Percentiles rank a stretch among this genome's conserved stretches.
Evolutionary conservation across 2,329 filamentous ascomycete species (phyloP).

Genomic region (Lecanicillium sp.): DNA sequence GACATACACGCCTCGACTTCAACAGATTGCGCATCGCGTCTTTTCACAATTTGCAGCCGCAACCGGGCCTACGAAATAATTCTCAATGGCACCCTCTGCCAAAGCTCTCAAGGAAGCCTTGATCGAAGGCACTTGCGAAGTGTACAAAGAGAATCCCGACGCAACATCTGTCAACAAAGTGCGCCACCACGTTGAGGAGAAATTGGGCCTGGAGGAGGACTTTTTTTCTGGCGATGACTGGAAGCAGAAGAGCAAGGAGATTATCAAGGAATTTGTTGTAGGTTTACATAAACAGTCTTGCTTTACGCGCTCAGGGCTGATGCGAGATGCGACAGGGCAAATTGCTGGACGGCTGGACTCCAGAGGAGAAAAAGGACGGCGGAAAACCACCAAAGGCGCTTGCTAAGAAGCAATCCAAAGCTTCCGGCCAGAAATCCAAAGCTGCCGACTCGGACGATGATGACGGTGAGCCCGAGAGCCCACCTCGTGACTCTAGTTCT

Average conservation of each 20-base stretch:
- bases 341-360: constrained; percentile 31
- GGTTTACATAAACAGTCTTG: constrained; percentile 21
- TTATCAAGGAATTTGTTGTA: constrained; percentile 53
- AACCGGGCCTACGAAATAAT: not conserved
- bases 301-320: too few relatives aligned
- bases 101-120: constrained; percentile 41
- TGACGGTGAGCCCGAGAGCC: constrained; percentile 27
- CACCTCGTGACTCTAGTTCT: not conserved
- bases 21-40: too few relatives aligned
- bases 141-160: constrained; percentile 40
- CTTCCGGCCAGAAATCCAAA: constrained; percentile 18
- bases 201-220: constrained; percentile 41
- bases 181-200: constrained; percentile 45
- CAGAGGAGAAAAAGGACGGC: constrained; percentile 15
- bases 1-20: not conserved
- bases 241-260: constrained; percentile 52
- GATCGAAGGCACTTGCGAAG: constrained; percentile 37
- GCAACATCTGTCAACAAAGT: constrained; percentile 51
- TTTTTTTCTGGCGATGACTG: constrained; percentile 46
- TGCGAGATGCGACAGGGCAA: constrained; percentile 26
- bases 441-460: constrained; percentile 14
- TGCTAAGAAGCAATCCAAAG: constrained; percentile 37
- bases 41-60: not conserved
- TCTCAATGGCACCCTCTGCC: constrained; percentile 35
- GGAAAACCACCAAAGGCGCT: constrained; percentile 22